Evolutionary conservation across 352 stramenopile genomes (phyloP).

Genomic region (Halophytophthora batemanensis): DNA sequence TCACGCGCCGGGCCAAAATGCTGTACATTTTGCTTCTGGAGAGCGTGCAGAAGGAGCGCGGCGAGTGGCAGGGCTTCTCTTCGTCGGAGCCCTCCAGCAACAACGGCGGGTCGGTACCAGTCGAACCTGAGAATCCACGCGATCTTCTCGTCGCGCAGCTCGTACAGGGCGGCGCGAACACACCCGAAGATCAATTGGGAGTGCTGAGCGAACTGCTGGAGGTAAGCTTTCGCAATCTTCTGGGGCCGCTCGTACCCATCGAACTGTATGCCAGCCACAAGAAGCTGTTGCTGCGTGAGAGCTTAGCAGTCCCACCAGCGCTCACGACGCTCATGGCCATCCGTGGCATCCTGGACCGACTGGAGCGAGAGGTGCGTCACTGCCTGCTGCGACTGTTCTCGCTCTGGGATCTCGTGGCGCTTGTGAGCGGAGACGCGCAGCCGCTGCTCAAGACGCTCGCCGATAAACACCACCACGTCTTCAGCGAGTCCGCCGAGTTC

Average conservation of each 20-base stretch:
- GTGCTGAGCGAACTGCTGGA: slow-evolving; percentile 61
- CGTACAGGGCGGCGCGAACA: neutral
- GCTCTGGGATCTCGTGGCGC: slow-evolving; percentile 50
- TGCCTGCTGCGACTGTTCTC: slow-evolving; percentile 54
- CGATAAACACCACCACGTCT: slow-evolving; percentile 51
- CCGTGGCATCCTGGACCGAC: slow-evolving; percentile 36
- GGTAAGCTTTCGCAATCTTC: slow-evolving; percentile 69
- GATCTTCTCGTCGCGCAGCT: slow-evolving; percentile 19
- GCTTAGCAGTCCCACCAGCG: slow-evolving; percentile 34
- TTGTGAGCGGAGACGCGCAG: slow-evolving; percentile 27
- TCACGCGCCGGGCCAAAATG: slow-evolving; percentile 55
- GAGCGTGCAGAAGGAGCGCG: slow-evolving; percentile 57
- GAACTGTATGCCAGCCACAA: slow-evolving; percentile 48
- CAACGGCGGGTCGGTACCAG: slow-evolving; percentile 20
- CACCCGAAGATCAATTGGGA: slow-evolving; percentile 24
- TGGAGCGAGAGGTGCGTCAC: slow-evolving; percentile 44
- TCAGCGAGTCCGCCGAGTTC: slow-evolving; percentile 56
- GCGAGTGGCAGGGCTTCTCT: slow-evolving; percentile 66
- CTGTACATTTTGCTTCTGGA: slow-evolving; percentile 68
- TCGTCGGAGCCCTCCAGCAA: slow-evolving; percentile 9
- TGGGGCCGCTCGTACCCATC: slow-evolving; percentile 40
- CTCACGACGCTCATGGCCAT: slow-evolving; percentile 46
- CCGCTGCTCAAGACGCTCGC: slow-evolving; percentile 44
- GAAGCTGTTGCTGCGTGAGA: slow-evolving; percentile 27
- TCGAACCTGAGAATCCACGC: slow-evolving; percentile 9